A percentile compares a stretch with the other conserved stretches of the same genome.
Evolutionary conservation across 2,329 filamentous ascomycete genomes (phyloP).

Genomic region (Colletotrichum plurivorum): DNA sequence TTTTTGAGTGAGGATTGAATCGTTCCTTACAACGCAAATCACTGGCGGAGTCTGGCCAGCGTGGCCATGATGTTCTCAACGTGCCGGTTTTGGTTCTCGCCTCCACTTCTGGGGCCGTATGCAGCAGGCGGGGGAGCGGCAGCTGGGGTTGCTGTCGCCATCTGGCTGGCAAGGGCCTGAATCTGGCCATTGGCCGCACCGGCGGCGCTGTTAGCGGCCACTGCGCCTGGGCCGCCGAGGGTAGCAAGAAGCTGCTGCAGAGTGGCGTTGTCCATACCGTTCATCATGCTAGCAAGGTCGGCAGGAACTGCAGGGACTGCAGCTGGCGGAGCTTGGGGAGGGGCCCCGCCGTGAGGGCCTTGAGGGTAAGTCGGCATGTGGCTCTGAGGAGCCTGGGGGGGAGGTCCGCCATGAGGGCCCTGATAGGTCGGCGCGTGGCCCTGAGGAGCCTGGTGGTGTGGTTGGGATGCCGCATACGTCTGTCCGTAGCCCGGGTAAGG

Average conservation of each 20-base stretch:
- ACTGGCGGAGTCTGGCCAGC: conserved; percentile 75
- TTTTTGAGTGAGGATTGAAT: background rate
- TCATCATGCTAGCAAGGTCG: conserved; percentile 76
- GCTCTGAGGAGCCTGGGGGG: conserved; percentile 26
- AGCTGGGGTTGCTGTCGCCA: conserved; percentile 44
- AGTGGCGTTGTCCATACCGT: conserved; percentile 76
- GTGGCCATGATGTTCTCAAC: conserved; percentile 84
- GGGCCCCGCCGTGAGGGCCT: conserved; percentile 35
- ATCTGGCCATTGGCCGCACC: conserved; percentile 52
- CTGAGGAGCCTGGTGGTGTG: conserved; percentile 36
- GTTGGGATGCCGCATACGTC: conserved; percentile 49
- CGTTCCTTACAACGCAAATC: conserved; percentile 27
- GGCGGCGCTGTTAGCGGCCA: conserved; percentile 34
- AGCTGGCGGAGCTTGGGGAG: conserved; percentile 46
- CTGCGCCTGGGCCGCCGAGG: conserved; percentile 46
- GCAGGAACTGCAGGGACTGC: conserved; percentile 49
- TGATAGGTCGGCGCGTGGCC: conserved; percentile 39
- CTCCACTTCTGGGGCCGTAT: conserved; percentile 48
- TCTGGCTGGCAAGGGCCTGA: conserved; percentile 60
- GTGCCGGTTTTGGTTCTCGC: conserved; percentile 61
- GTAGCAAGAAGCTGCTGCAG: conserved; percentile 78
- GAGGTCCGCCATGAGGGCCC: conserved; percentile 35
- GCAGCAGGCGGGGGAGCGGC: conserved; percentile 43
- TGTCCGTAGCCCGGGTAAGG: conserved; percentile 46
- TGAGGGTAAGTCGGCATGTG: conserved; percentile 38